Conservation (phyloP, 495 filamentous ascomycete species). For the Neurospora discreta region DNA sequence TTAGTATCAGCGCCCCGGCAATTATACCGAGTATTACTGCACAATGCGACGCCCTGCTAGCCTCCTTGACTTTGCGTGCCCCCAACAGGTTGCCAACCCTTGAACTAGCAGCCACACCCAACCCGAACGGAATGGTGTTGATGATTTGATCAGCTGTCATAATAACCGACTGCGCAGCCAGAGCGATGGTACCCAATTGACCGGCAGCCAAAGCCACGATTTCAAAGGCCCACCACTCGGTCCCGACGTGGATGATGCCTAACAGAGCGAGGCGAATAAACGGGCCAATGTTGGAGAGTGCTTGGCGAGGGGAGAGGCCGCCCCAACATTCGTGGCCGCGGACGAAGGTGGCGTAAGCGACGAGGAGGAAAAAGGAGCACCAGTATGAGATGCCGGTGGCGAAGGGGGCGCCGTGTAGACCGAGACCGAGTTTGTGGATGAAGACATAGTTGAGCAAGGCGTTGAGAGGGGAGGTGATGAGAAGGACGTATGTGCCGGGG, state of each 20-base stretch:
- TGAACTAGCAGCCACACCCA: constrained; percentile 73
- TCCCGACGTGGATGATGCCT: constrained; percentile 81
- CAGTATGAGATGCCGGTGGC: constrained; percentile 84
- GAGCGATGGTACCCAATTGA: constrained; percentile 65
- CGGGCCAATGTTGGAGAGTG: constrained; percentile 52
- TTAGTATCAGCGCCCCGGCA: constrained; percentile 58
- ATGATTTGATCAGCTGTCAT: constrained; percentile 92
- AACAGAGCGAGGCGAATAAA: constrained; percentile 70
- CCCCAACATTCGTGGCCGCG: constrained; percentile 74
- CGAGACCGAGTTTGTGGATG: constrained; percentile 58
- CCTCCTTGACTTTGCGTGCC: constrained; percentile 53
- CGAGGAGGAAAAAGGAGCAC: constrained; percentile 67
- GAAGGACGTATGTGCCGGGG: constrained; percentile 75
- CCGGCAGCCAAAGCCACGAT: constrained; percentile 89
- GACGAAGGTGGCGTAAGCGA: constrained; percentile 65
- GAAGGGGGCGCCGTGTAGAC: constrained; percentile 69
- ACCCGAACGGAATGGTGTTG: constrained; percentile 86
- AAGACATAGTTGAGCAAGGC: constrained; percentile 70
- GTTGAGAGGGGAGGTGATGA: constrained; percentile 75
- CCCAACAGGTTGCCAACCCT: constrained; percentile 79
- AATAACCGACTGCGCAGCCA: constrained; percentile 84
- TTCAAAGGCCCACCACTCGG: constrained; percentile 95
- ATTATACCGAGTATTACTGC: constrained; percentile 66
- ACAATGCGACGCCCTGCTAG: constrained; percentile 62
- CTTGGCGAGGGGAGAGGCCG: constrained; percentile 53